Conservation (phyloP, 331 rosid species). For the Ulmus americana region DNA sequence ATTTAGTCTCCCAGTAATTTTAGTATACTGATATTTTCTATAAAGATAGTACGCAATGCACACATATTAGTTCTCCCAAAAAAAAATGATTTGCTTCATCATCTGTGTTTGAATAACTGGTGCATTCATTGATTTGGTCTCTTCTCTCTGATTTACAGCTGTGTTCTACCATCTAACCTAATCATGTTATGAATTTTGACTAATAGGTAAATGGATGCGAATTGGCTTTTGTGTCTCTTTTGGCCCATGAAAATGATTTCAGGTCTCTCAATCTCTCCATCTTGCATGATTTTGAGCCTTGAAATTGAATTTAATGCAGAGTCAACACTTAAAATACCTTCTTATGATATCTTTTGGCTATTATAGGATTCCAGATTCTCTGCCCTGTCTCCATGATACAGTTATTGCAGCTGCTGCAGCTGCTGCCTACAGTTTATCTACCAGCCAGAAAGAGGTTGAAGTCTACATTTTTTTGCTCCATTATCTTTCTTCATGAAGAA, state of each 20-base stretch:
- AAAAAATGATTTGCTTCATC: not conserved
- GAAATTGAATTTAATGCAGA: not conserved
- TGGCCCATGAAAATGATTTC: constrained; percentile 51
- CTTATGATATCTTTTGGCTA: not conserved
- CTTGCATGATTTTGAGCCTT: constrained; percentile 3
- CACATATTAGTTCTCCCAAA: not conserved
- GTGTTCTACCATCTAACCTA: constrained; percentile 15
- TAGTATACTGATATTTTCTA: no score
- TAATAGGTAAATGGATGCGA: constrained; percentile 65
- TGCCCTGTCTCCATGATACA: constrained; percentile 69
- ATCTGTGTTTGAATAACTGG: not conserved
- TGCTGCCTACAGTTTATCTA: constrained; percentile 33
- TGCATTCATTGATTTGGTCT: not conserved
- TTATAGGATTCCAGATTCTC: constrained; percentile 57
- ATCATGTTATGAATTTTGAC: constrained; percentile 16
- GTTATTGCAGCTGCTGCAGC: constrained; percentile 64
- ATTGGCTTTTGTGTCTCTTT: constrained; percentile 57
- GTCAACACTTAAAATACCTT: not conserved
- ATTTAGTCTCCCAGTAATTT: no score
- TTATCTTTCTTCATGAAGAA: constrained; percentile 20
- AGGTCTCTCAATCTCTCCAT: constrained; percentile 41
- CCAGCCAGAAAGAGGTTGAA: constrained; percentile 50
- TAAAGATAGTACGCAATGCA: not conserved
- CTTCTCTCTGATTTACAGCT: constrained; percentile 6
- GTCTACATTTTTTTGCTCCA: constrained; percentile 25